A percentile compares a stretch with the other conserved stretches of the same genome.
phyloP scores from a whole-genome alignment of 2,329 filamentous ascomycete genomes.

The Neofusicoccum cordaticola region DNA sequence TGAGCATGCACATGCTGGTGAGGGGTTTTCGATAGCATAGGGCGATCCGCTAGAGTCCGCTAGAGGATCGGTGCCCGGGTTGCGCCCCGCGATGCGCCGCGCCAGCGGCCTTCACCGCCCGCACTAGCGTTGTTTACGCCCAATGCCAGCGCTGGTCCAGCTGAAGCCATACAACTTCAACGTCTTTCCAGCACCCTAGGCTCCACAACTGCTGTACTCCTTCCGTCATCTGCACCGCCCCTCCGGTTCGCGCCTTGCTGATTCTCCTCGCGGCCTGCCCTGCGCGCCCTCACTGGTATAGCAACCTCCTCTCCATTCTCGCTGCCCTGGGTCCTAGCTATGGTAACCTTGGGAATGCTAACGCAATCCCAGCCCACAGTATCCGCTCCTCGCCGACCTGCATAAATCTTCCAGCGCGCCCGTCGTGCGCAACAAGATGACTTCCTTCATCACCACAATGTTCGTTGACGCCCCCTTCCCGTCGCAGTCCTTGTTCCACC shows the following conservation, averaged over 20 bases:
- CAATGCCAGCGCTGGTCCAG: slow-evolving; percentile 4
- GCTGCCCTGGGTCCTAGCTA: neutral
- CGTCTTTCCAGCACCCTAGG: slow-evolving; percentile 3
- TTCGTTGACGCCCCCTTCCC: slow-evolving; percentile 51
- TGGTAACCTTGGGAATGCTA: slow-evolving; percentile 17
- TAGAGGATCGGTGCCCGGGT: neutral
- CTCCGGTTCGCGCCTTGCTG: neutral
- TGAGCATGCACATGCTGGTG: neutral
- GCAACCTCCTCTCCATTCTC: slow-evolving; percentile 12
- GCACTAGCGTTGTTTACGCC: slow-evolving; percentile 17
- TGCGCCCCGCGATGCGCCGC: slow-evolving; percentile 7
- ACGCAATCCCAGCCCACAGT: slow-evolving; percentile 6
- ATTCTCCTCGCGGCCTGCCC: neutral
- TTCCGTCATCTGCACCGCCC: neutral
- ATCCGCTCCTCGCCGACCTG: neutral
- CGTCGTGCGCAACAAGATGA: slow-evolving; percentile 51
- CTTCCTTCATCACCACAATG: slow-evolving; percentile 80
- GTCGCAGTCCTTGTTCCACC: slow-evolving; percentile 29
- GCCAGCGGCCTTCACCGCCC: slow-evolving; percentile 1
- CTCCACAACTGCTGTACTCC: neutral
- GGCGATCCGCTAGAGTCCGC: neutral
- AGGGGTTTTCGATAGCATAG: neutral
- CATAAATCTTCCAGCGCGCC: slow-evolving; percentile 10
- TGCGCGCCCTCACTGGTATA: slow-evolving; percentile 2
- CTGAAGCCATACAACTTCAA: neutral